Evolutionary conservation across 1,139 yeast species (phyloP).

Genomic region (Hyphopichia wangnamkhiaoensis): DNA sequence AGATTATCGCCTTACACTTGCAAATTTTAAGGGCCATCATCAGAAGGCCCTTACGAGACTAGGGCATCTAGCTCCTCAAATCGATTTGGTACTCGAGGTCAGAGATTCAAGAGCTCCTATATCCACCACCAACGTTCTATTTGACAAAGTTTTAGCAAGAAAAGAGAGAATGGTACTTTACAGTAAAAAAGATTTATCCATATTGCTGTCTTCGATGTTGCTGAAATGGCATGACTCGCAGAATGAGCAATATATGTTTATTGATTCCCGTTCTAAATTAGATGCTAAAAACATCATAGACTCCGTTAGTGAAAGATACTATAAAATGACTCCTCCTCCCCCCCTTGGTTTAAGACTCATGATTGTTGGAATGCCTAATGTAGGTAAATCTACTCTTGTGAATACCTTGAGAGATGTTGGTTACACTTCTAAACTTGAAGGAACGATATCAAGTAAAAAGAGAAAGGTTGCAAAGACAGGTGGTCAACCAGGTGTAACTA

Average conservation of each 20-base stretch:
- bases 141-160: constrained; percentile 64
- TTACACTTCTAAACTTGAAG: constrained; percentile 19
- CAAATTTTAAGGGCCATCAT: constrained; percentile 93
- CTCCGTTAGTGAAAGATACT: constrained; percentile 45
- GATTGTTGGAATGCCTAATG: constrained; percentile 95
- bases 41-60: constrained; percentile 73
- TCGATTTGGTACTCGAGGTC: constrained; percentile 79
- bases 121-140: constrained; percentile 77
- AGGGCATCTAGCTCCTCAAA: constrained; percentile 72
- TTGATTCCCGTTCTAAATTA: constrained; percentile 56
- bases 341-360: constrained; percentile 79
- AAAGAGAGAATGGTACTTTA: constrained; percentile 65
- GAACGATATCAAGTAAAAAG: constrained; percentile 33
- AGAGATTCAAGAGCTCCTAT: constrained; percentile 90
- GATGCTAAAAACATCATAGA: constrained; percentile 57
- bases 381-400: constrained; percentile 92
- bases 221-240: constrained; percentile 53
- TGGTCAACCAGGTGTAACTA: constrained; percentile 88
- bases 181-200: constrained; percentile 62
- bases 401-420: constrained; percentile 71
- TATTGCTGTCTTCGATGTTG: constrained; percentile 33
- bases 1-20: constrained; percentile 61
- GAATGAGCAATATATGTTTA: constrained; percentile 55
- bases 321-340: constrained; percentile 59
- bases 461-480: constrained; percentile 84